Percentiles rank a stretch among this genome's conserved stretches.
Conservation (phyloP, 345 rosid species). For the sweet orange (Citrus sinensis) region DVS_A1.0 CM039166.1:25525501-25526000, state of each 20-base stretch:
- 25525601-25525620: too few relatives aligned
- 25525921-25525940: conserved; percentile 55
- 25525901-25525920: conserved; percentile 75
- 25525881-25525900: conserved; percentile 59
- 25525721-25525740: conserved; percentile 57
- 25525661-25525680: conserved; percentile 39
- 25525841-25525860: conserved; percentile 64
- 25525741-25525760: conserved; percentile 43
- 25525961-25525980: conserved; percentile 57
- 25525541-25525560: neutral
- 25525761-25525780: conserved; percentile 51
- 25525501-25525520: neutral
- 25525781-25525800: conserved; percentile 67
- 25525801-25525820: conserved; percentile 58
- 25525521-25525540: neutral
- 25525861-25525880: conserved; percentile 39
- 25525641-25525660: conserved; percentile 70
- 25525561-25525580: neutral
- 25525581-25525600: neutral
- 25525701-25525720: conserved; percentile 61
- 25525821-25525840: conserved; percentile 59
- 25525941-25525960: conserved; percentile 58
- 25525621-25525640: conserved; percentile 54
- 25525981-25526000: conserved; percentile 46
- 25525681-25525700: conserved; percentile 41